These are phyloP conservation scores for Aphanomyces euteiches DNA, from an alignment of 352 stramenopile genomes.

Conservation along the genomic window DNA sequence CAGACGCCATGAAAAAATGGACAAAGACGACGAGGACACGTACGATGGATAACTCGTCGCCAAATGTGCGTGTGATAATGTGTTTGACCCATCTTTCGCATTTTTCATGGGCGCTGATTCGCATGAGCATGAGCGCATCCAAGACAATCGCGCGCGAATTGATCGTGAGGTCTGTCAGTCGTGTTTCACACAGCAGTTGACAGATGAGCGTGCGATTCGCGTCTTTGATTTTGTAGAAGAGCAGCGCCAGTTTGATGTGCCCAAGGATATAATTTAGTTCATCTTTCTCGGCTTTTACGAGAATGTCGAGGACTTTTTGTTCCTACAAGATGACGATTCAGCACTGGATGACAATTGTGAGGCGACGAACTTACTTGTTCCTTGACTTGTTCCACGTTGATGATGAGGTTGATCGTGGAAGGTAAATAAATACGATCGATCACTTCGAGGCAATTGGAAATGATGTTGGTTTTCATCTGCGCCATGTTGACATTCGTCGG, in stretches of 20 bases:
- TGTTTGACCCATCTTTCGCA: slow-evolving; percentile 96
- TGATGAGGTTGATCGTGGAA: slow-evolving; percentile 87
- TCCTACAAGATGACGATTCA: slow-evolving; percentile 43
- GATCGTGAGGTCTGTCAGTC: slow-evolving; percentile 90
- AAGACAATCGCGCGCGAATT: slow-evolving; percentile 90
- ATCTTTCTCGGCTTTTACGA: slow-evolving; percentile 91
- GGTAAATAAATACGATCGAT: slow-evolving; percentile 83
- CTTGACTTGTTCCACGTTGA: slow-evolving; percentile 77
- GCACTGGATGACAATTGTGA: neutral
- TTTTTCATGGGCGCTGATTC: slow-evolving; percentile 91
- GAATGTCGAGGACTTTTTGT: slow-evolving; percentile 94
- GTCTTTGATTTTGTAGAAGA: slow-evolving; percentile 99
- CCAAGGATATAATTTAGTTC: slow-evolving; percentile 97
- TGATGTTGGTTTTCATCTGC: slow-evolving; percentile 69
- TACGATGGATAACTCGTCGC: slow-evolving; percentile 82
- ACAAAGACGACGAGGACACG: neutral
- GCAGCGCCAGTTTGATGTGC: slow-evolving; percentile 91
- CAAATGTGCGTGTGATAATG: slow-evolving; percentile 94
- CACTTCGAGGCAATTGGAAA: slow-evolving; percentile 62
- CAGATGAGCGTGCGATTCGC: slow-evolving; percentile 91
- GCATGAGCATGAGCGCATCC: slow-evolving; percentile 97
- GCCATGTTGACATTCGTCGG: slow-evolving; percentile 35
- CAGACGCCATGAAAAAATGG: slow-evolving; percentile 38
- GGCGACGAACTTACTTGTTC: slow-evolving; percentile 41
- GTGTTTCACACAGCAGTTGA: slow-evolving; percentile 91